Base-by-base conservation (phyloP, 2,329 filamentous ascomycete genomes). In the Pseudonectria foliicola region DNA sequence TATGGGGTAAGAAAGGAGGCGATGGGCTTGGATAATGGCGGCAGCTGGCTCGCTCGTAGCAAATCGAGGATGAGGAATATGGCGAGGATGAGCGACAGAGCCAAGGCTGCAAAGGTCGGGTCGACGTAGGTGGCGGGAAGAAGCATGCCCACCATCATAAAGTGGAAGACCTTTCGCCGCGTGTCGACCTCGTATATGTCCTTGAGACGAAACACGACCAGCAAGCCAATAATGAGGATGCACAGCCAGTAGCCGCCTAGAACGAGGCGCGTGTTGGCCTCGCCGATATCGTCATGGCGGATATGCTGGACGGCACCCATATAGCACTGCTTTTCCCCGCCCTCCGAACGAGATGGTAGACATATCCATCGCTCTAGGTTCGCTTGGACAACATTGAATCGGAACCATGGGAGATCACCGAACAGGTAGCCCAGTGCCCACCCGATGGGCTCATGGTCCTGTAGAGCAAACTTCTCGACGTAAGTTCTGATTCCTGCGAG, bases 131-230 rank as follows among this genome's bases (percentile, higher is more conserved):
- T 85, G 2, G 85, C 79, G 0, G 92, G 89, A 2, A 96, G 71
- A 37, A 98, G 81, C 86, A 98, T 95, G 37, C 80, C 79, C 7
- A 96, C 90, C 84, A 96, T 96, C 73, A 90, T 95, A 48, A 93
- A 93, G 60, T 98, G 92, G 59, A 98, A 98, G 15, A 96, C 85
- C 61, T 98, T 98, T 33, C 92, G 80, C 32, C 92, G 77, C 2
- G 92, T 98, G 62, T 98, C 92, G 30, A 98, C 90, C 61, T 95
- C 89, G 46, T 85, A 89, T 32, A 85, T 68, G 3, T 78, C 68
- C 27, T 82, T 85, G 25, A 94, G 73, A 27, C 72, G 76, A 34
- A 92, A 76, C 7, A 95, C 85, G 4, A 85, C 69, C 8, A 78
- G 63, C 25, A 96, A 70, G 1, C 90, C 92, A 2, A 77, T 55